Base-by-base conservation (phyloP, 305 asterid species). In the Solanum hybrid region DNA sequence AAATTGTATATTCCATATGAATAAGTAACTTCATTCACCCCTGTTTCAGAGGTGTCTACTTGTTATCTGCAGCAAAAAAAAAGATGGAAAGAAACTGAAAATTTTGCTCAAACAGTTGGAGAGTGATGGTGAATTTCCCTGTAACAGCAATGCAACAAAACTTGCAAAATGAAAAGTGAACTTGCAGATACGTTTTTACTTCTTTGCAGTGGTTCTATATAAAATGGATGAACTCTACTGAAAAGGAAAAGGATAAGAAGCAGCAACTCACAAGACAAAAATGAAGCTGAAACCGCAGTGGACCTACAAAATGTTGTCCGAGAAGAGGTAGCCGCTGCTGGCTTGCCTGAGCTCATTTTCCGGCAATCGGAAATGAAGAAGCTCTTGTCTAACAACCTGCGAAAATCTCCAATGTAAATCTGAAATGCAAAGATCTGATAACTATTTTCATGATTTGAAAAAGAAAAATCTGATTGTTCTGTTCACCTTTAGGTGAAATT, bases 321-420 rank as follows among this genome's bases (percentile, higher is more conserved):
- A 71, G 91, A 91, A 82, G 93, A 89, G 31, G 94, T 91, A 33
- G 93, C 89, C 77, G 90, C 40, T 24, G 87, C 92, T 24, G 90
- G 92, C 91, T 90, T 89, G 89, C 64, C 86, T 81, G 94, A 91
- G 89, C 91, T 92, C 61, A 28, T 83, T 91, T 93, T 93, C 95
- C 40, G 90, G 93, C 89, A 86, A 28, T 90, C 86, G 6, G 13
- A 91, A 90, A 95, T 88, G 82, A 92, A 94, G 81, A 94, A 89
- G 85, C 92, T 92, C 94, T 91, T 96, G 96, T 77, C 94, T 92
- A 90, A 92, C 98, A 64, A 95, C 94, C 99, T 96, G 93, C 12
- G 87, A 51, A 80, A 88, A 82, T 88, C 39, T 51, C 73, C 73
- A 42, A 40, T 42, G 13, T 74, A 37, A 77, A 88, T 76, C 86